A percentile compares a stretch with the other conserved stretches of the same genome.
Evolutionary conservation across 192 early-diverging fungal genomes (phyloP).

Genomic region (Podila horticola): DNA sequence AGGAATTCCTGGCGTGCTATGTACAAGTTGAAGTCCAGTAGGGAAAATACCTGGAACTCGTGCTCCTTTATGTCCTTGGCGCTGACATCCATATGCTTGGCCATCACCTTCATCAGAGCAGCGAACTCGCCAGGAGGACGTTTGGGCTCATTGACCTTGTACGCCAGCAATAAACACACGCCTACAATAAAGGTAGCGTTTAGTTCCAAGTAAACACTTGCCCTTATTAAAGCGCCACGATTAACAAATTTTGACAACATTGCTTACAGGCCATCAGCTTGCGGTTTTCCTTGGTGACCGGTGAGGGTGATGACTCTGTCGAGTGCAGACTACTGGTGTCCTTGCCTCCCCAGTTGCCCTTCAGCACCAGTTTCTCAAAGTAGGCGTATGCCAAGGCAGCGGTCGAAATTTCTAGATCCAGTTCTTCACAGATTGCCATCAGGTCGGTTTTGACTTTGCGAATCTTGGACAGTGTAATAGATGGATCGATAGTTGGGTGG

Average conservation of each 20-base stretch:
- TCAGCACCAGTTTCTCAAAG: slow-evolving; percentile 94
- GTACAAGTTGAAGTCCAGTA: slow-evolving; percentile 92
- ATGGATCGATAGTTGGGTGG: slow-evolving; percentile 83
- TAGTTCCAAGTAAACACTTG: not conserved
- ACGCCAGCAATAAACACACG: slow-evolving; percentile 83
- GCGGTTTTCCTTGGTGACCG: slow-evolving; percentile 38
- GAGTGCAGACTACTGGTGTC: slow-evolving; percentile 7
- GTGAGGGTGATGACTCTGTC: slow-evolving; percentile 17
- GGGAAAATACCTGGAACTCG: slow-evolving; percentile 92
- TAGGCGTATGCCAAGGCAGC: slow-evolving; percentile 92
- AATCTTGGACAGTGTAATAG: slow-evolving; percentile 90
- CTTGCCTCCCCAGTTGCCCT: slow-evolving; percentile 59
- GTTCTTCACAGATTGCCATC: slow-evolving; percentile 70
- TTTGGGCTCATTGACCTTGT: slow-evolving; percentile 90
- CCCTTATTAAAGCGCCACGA: not conserved
- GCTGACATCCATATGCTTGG: slow-evolving; percentile 79
- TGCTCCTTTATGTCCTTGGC: slow-evolving; percentile 83
- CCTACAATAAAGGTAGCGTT: slow-evolving; percentile 73
- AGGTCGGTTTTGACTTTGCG: slow-evolving; percentile 81
- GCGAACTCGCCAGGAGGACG: slow-evolving; percentile 70
- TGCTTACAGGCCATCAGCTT: slow-evolving; percentile 34
- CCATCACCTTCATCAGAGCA: slow-evolving; percentile 66
- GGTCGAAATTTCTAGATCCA: slow-evolving; percentile 90
- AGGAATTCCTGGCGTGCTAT: slow-evolving; percentile 87
- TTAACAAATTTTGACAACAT: not conserved